phyloP scores from a whole-genome alignment of 2,329 filamentous ascomycete species.

The Xylariomycetidae sp. region DNA sequence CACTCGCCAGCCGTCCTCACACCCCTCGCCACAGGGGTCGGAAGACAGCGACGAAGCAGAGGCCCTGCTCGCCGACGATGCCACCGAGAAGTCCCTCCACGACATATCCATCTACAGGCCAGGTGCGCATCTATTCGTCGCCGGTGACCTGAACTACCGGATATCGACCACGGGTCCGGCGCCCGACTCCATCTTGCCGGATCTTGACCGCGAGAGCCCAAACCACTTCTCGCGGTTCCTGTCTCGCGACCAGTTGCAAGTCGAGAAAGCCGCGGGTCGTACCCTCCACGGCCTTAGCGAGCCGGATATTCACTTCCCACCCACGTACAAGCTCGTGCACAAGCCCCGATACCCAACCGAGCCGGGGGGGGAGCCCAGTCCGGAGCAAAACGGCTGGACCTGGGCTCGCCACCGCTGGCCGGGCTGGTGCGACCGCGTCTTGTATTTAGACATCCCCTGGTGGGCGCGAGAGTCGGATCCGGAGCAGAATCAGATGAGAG shows the following conservation, averaged over 20 bases:
- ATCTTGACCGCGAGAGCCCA: conserved; percentile 45
- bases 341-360: conserved; percentile 26
- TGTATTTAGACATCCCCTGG: conserved; percentile 62
- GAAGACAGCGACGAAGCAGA: conserved; percentile 14
- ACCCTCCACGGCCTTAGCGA: conserved; percentile 77
- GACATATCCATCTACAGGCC: conserved; percentile 67
- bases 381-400: conserved; percentile 42
- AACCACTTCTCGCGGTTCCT: conserved; percentile 64
- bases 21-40: conserved; percentile 9
- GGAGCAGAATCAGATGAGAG: conserved; percentile 31
- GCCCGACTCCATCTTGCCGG: conserved; percentile 57
- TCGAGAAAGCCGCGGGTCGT: conserved; percentile 61
- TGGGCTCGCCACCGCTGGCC: conserved; percentile 84
- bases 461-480: conserved; percentile 35
- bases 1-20: conserved; percentile 1
- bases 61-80: conserved; percentile 14
- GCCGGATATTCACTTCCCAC: conserved; percentile 69
- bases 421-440: conserved; percentile 86
- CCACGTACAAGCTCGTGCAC: conserved; percentile 84
- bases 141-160: conserved; percentile 93
- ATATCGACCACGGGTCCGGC: conserved; percentile 63
- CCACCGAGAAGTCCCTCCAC: conserved; percentile 37
- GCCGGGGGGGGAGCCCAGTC: conserved; percentile 11
- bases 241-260: conserved; percentile 68
- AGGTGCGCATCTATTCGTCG: conserved; percentile 73